Conservation (phyloP, 148 eudicot genomes). For the Rheum nobile region DNA sequence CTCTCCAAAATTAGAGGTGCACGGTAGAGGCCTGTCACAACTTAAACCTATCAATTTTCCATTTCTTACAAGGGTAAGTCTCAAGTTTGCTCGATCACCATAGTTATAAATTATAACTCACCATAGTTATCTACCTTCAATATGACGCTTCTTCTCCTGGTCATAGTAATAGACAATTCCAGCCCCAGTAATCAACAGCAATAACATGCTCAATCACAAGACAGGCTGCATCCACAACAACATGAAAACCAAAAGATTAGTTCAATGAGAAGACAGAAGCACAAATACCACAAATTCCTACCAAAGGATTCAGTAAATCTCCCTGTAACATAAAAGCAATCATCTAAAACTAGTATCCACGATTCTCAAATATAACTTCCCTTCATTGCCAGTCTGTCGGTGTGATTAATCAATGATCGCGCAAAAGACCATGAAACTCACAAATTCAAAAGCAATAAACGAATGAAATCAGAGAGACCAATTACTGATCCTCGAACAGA, state of each 20-base stretch:
- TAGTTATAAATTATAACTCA: too few relatives aligned
- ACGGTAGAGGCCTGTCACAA: too few relatives aligned
- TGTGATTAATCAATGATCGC: too few relatives aligned
- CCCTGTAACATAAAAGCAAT: not conserved
- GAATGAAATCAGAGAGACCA: not conserved
- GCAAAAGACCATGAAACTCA: not conserved
- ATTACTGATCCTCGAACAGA: conserved; percentile 79
- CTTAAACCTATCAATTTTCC: too few relatives aligned
- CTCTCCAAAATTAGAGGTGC: too few relatives aligned
- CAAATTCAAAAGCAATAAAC: not conserved
- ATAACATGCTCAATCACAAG: conserved; percentile 89
- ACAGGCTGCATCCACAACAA: conserved; percentile 55
- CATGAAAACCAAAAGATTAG: not conserved
- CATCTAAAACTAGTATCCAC: not conserved
- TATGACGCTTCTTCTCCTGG: conserved; percentile 72
- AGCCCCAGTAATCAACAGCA: conserved; percentile 76
- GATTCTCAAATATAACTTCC: too few relatives aligned
- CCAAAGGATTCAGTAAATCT: not conserved
- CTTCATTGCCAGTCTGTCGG: too few relatives aligned
- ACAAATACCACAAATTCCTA: not conserved
- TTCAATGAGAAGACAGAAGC: not conserved
- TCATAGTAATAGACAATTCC: conserved; percentile 76
- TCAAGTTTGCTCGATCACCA: too few relatives aligned
- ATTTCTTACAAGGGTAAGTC: too few relatives aligned
- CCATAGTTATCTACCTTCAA: conserved; percentile 89